phyloP scores from a whole-genome alignment of 1,284 basidiomycete genomes.

The Entoloma clypeatum region DNA sequence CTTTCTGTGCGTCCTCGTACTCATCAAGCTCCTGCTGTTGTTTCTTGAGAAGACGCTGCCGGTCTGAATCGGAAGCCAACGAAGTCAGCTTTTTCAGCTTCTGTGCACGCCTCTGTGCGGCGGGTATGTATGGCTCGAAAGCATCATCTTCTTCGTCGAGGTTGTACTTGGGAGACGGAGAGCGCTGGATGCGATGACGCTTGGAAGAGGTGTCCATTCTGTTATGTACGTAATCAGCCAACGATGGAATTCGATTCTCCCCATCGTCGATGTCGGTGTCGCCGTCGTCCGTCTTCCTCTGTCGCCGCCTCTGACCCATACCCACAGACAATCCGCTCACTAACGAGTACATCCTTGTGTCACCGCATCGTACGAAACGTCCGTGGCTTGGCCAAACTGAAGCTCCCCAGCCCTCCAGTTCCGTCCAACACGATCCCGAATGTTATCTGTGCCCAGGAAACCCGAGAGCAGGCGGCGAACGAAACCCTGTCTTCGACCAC shows the following conservation, averaged over 20 bases:
- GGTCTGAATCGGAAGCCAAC: conserved; percentile 53
- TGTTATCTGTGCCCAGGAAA: conserved; percentile 96
- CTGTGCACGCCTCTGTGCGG: conserved; percentile 80
- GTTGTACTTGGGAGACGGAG: conserved; percentile 60
- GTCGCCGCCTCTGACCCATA: conserved; percentile 10
- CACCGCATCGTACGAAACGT: conserved; percentile 78
- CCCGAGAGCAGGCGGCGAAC: conserved; percentile 67
- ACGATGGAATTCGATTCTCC: too few species aligned
- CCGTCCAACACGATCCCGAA: conserved; percentile 70
- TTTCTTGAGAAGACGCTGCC: conserved; percentile 48
- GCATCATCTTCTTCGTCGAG: conserved; percentile 61
- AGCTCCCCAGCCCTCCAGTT: conserved; percentile 45
- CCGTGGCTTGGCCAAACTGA: conserved; percentile 88
- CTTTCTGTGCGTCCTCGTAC: conserved; percentile 68
- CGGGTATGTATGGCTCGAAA: conserved; percentile 86
- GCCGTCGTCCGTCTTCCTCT: too few species aligned
- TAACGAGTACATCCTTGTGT: conserved; percentile 78
- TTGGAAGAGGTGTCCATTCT: conserved; percentile 32
- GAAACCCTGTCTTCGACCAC: conserved; percentile 67
- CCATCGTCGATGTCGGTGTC: too few species aligned
- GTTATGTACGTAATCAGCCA: conserved; percentile 12
- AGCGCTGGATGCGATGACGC: conserved; percentile 48
- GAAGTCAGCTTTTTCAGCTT: conserved; percentile 74
- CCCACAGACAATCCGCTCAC: conserved; percentile 72
- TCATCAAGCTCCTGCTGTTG: conserved; percentile 61